Conservation (phyloP, 1,284 basidiomycete species). For the Sporisorium exsertum region DNA sequence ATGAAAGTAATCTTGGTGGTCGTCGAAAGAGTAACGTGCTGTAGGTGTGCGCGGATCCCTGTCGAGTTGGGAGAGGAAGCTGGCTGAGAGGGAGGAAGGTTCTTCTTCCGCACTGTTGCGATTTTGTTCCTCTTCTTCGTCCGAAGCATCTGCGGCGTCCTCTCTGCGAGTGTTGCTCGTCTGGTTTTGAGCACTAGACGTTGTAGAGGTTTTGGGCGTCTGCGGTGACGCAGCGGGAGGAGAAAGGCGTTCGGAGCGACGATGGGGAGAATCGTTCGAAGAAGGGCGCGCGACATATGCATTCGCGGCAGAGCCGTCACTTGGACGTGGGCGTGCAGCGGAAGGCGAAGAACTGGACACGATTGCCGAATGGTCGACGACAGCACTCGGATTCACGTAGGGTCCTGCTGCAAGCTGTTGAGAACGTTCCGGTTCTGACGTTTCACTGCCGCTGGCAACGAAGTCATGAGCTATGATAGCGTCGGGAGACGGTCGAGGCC, state of each 20-base stretch:
- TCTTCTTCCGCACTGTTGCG: slow-evolving; percentile 1
- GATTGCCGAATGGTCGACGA: background rate
- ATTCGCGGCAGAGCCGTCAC: background rate
- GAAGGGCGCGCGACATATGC: background rate
- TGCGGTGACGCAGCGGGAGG: background rate
- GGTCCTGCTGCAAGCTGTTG: slow-evolving; percentile 3
- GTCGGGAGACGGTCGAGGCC: too few species aligned
- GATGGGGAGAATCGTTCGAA: background rate
- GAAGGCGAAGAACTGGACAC: slow-evolving; percentile 2
- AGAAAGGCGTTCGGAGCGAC: slow-evolving; percentile 12
- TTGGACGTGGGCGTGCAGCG: background rate
- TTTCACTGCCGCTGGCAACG: background rate
- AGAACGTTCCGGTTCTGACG: background rate
- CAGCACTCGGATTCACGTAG: slow-evolving; percentile 7
- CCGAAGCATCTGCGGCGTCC: background rate
- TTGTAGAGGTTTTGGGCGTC: background rate
- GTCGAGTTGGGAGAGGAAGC: slow-evolving; percentile 32
- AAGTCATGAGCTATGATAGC: slow-evolving; percentile 2
- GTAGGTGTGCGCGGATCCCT: slow-evolving; percentile 25
- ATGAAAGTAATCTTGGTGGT: slow-evolving; percentile 47
- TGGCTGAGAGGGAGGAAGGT: slow-evolving; percentile 27
- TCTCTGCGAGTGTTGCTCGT: background rate
- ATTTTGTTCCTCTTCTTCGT: background rate
- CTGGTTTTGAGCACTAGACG: background rate
- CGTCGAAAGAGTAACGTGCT: slow-evolving; percentile 45